Conservation (phyloP, 768 basidiomycete genomes). For the Amanita jacksonii region DNA sequence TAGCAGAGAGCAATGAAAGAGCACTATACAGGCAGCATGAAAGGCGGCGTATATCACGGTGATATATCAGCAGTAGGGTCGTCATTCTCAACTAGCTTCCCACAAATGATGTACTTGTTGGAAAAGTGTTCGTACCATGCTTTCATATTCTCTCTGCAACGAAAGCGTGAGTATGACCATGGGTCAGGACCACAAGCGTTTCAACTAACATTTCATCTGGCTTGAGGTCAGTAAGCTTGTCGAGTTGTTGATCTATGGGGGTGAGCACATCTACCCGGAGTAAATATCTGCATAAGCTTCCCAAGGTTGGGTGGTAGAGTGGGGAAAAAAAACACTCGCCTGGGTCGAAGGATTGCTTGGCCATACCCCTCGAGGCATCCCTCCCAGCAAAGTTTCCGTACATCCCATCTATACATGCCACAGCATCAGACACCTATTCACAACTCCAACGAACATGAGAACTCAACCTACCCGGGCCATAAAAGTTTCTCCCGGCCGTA, state of each 20-base stretch:
- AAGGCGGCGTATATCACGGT: too few relatives aligned
- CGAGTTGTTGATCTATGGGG: slow-evolving; percentile 75
- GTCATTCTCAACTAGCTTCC: slow-evolving; percentile 78
- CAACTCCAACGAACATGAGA: neutral
- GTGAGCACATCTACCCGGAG: slow-evolving; percentile 76
- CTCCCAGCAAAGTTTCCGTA: slow-evolving; percentile 97
- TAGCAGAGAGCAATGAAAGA: too few relatives aligned
- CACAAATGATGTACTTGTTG: slow-evolving; percentile 87
- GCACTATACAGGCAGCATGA: too few relatives aligned
- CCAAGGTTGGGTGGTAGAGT: neutral
- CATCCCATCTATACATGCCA: slow-evolving; percentile 61
- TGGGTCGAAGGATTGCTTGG: slow-evolving; percentile 92
- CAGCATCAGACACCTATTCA: slow-evolving; percentile 2
- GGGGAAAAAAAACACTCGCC: slow-evolving; percentile 37
- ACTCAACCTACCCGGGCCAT: slow-evolving; percentile 73
- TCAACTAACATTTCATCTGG: slow-evolving; percentile 73
- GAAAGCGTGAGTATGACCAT: neutral
- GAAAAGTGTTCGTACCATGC: slow-evolving; percentile 94
- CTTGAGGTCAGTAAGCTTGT: slow-evolving; percentile 71
- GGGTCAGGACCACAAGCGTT: neutral
- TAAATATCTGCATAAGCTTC: neutral
- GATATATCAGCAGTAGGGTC: slow-evolving; percentile 17
- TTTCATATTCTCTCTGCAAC: slow-evolving; percentile 81
- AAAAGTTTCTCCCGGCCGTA: slow-evolving; percentile 80
- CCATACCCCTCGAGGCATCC: slow-evolving; percentile 95